Evolutionary conservation across 192 early-diverging fungal genomes (phyloP), one percentile per base, ranked within the genome.

Genomic region (Mortierella claussenii): DNA sequence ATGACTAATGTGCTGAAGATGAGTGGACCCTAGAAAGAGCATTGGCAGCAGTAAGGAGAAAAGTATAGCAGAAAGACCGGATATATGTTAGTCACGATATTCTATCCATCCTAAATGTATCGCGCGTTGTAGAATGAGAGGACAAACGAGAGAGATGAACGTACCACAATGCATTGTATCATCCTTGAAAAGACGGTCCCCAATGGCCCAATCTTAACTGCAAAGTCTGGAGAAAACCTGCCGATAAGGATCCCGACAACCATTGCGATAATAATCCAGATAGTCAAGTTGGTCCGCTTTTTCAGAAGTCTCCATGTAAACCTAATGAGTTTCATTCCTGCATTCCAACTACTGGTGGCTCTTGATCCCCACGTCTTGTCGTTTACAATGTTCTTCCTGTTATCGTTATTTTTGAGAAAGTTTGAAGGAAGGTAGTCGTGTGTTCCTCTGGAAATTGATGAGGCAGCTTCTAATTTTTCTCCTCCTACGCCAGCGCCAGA

Each of bases 1-100:
- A 86, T 81, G 17, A 91, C 85, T 0, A 92, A 75, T 11, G 88
- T 87, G 4, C 87, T 84, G 69, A 92, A 92, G 43, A 92, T 88
- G 8, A 92, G 82, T 36, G 91, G 91, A 3, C 85, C 79, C 60
- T 80, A 31, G 0, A 53, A 2, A 37, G 23, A 15, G 54, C n/a
- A n/a, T n/a, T n/a, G n/a, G 23, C n/a, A 36, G 11, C 4, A 45
- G 26, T 18, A 50, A 34, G 33, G 48, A 26, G 6, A 33, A 21
- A 55, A 18, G 7, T 23, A 28, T 10, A 40, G 13, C 7, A 40
- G 13, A 40, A 40, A 40, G 37, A 40, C n/a, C n/a, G n/a, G n/a
- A n/a, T n/a, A n/a, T n/a, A n/a, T n/a, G n/a, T n/a, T n/a, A n/a
- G n/a, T n/a, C n/a, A n/a, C n/a, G n/a, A n/a, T n/a, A n/a, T n/a